Conservation (phyloP, 768 basidiomycete genomes). For the Leccinum subgranulosum region DNA sequence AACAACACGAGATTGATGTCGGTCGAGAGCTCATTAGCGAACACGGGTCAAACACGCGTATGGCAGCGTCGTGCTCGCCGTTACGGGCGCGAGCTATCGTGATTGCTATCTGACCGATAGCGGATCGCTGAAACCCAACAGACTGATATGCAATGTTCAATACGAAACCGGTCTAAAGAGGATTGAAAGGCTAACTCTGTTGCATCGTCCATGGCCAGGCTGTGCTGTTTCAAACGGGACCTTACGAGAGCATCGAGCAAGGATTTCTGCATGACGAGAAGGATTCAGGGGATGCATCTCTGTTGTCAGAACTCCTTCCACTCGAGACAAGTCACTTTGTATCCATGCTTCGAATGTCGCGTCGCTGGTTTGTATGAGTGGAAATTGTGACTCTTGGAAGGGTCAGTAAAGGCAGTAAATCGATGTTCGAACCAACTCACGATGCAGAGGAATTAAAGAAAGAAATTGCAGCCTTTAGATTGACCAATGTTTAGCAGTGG, state of each 20-base stretch:
- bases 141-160: conserved; percentile 3
- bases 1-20: conserved; percentile 9
- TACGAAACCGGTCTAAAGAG: no score
- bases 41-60: conserved; percentile 8
- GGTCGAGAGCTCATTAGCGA: not conserved
- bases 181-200: not conserved
- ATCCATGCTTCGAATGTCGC: not conserved
- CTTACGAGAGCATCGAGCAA: no score
- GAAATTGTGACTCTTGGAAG: not conserved
- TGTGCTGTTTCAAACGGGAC: no score
- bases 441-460: no score
- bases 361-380: not conserved
- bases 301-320: not conserved
- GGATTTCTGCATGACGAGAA: not conserved
- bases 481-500: no score
- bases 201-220: not conserved
- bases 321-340: not conserved
- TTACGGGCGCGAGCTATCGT: not conserved
- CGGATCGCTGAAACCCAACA: conserved; percentile 1
- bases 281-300: not conserved
- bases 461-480: no score
- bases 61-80: conserved; percentile 2
- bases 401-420: not conserved
- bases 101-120: conserved; percentile 7
- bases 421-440: no score